phyloP scores from a whole-genome alignment of 108 stramenopile species.

The Schizochytrium sp. region DNA sequence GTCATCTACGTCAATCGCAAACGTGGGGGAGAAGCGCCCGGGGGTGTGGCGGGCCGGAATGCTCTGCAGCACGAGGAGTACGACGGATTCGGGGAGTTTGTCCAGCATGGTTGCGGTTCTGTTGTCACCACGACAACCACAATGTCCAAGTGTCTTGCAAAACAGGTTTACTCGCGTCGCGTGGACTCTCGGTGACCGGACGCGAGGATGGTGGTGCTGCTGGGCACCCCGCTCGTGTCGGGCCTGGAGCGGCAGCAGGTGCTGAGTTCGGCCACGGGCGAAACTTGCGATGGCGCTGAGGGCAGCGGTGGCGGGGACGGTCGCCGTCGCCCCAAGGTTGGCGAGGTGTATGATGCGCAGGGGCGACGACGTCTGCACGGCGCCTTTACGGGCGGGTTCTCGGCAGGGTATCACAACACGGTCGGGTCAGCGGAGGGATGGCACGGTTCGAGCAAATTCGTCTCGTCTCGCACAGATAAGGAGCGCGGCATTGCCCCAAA shows the following conservation, averaged over 20 bases:
- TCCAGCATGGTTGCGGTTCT: background rate
- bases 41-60: background rate
- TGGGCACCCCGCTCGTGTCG: background rate
- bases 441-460: background rate
- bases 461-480: background rate
- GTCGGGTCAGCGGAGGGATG: background rate
- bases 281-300: background rate
- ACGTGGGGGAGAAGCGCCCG: background rate
- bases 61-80: background rate
- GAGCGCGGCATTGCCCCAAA: background rate
- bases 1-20: background rate
- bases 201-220: background rate
- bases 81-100: background rate
- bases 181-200: background rate
- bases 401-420: constrained; percentile 50
- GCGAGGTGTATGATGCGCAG: constrained; percentile 22
- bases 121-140: too few species aligned
- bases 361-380: constrained; percentile 41
- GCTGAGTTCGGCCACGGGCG: background rate
- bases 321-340: background rate
- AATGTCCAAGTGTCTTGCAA: too few species aligned
- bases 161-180: too few species aligned
- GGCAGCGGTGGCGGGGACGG: too few species aligned
- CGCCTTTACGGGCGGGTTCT: constrained; percentile 49
- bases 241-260: background rate